Base-by-base conservation (phyloP, 495 filamentous ascomycete species). In the Penicillium macrosclerotiorum region DNA sequence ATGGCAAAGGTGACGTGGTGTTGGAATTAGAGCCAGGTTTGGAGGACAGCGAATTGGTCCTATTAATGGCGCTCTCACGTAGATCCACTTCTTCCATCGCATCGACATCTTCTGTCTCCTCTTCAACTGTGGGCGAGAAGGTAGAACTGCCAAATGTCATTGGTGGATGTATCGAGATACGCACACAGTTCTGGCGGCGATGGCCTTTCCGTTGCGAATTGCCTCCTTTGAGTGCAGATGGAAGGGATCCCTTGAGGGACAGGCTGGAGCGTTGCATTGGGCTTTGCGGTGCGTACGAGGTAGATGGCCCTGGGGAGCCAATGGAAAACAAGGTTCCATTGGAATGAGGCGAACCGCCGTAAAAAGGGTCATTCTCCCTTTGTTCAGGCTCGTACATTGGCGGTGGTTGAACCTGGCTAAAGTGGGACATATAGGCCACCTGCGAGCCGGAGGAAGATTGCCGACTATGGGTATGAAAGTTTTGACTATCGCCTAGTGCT, bases 181-280 rank as follows among this genome's bases (percentile, higher is more conserved):
- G 71, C 3, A 78, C 70, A 37, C 68, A 75, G 34, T 75, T 74
- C 17, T 76, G 71, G 16, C 71, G 64, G 36, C 67, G 55, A 40
- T 79, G 73, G 17, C 67, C 67, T 44, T 68, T 74, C n/a, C 67
- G 61, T 20, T 54, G 51, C 0, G 60, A 60, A 7, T 60, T 69
- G n/a, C 56, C 57, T 6, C 65, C 55, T 44, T 70, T 72, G 42
- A 72, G 25, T 6, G 69, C 69, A 8, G 71, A 74, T n/a, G 64
- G 42, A 20, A 67, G 34, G 35, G 64, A 52, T 1, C 52, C 44
- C 31, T 49, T 60, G 6, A 46, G 35, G 19, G 61, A 63, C 6
- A 49, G 37, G 34, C 51, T 58, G 2, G 57, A 45, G 22, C 42
- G 31, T 20, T 61, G 64, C 52, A 64, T 40, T 9, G 57, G 42